Evolutionary conservation across 2,329 filamentous ascomycete genomes (phyloP).

Genomic region (Hypoxylon sp.): DNA sequence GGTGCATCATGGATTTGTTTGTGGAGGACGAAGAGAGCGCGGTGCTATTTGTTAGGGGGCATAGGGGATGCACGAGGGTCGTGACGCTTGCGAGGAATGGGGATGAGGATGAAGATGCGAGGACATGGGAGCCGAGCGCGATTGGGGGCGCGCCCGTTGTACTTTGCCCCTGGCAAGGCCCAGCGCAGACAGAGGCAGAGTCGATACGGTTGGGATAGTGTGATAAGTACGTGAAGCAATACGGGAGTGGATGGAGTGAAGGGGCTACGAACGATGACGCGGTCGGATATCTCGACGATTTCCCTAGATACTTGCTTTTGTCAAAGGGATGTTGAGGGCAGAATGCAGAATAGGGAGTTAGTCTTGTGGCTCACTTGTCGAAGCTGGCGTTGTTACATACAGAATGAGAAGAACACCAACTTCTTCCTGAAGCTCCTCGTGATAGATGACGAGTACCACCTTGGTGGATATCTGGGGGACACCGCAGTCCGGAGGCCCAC

Average conservation of each 20-base stretch:
- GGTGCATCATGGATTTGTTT: neutral
- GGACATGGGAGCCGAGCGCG: slow-evolving; percentile 5
- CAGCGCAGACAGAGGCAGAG: neutral
- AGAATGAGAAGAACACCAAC: neutral
- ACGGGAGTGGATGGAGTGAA: neutral
- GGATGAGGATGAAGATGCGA: neutral
- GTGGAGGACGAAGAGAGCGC: slow-evolving; percentile 12
- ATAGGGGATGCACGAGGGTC: neutral
- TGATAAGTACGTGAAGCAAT: neutral
- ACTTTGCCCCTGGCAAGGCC: slow-evolving; percentile 5
- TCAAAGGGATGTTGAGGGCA: no score
- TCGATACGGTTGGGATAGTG: neutral
- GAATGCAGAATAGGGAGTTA: no score
- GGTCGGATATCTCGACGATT: neutral
- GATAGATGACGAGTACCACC: neutral
- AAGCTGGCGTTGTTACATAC: no score
- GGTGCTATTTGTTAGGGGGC: slow-evolving; percentile 6
- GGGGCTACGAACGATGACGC: neutral
- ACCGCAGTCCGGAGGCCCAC: slow-evolving; percentile 2
- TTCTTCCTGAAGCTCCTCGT: neutral
- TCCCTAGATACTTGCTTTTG: neutral
- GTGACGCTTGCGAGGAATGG: neutral
- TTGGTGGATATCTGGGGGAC: neutral
- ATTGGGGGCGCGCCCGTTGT: slow-evolving; percentile 13
- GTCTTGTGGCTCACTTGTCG: no score